Conservation (phyloP, 345 rosid genomes). For the Eucalyptus sp. region DNA sequence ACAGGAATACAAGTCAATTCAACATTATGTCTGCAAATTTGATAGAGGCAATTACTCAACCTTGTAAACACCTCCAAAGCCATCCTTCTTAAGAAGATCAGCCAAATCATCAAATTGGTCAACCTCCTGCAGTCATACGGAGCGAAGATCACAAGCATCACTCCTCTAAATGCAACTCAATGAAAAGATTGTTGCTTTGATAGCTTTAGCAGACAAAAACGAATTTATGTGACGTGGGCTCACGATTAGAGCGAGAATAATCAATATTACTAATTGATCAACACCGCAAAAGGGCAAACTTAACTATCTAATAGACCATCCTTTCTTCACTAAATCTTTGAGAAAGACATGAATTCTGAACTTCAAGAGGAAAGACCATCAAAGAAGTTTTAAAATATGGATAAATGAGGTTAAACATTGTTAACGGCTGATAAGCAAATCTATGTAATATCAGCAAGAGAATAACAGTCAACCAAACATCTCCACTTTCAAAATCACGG, state of each 20-base stretch:
- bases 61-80: conserved; percentile 71
- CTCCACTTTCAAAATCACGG: neutral
- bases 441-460: neutral
- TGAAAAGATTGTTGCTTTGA: neutral
- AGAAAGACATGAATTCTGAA: neutral
- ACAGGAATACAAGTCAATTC: neutral
- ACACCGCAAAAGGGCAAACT: neutral
- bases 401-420: neutral
- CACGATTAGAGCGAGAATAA: neutral
- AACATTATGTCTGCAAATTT: neutral
- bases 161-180: neutral
- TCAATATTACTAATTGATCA: neutral
- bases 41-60: neutral
- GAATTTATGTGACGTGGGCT: neutral
- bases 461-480: neutral
- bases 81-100: conserved; percentile 33
- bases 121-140: conserved; percentile 42
- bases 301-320: neutral
- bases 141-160: neutral
- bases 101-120: conserved; percentile 56
- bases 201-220: neutral
- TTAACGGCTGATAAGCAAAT: neutral
- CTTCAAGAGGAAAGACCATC: neutral
- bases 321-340: neutral
- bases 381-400: neutral